These are phyloP conservation scores for Lagenidium sp. DNA, from an alignment of 352 stramenopile genomes.

Conservation along the genomic window DNA sequence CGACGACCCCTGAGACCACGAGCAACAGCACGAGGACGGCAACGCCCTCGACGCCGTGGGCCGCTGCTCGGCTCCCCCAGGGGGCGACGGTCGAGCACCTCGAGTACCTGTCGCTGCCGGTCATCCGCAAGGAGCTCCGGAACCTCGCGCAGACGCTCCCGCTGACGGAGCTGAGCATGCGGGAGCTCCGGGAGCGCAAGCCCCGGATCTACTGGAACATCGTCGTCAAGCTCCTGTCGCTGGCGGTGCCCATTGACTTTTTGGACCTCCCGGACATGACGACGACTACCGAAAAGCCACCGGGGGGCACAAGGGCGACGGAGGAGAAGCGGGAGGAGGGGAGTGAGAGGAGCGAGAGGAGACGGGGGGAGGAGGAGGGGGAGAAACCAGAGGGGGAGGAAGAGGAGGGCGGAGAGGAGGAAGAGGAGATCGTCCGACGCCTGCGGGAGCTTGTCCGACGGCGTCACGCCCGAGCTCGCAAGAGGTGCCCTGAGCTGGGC, in stretches of 20 bases:
- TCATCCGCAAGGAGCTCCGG: conserved; percentile 32
- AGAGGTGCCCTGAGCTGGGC: no score
- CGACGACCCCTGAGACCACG: no score
- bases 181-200: conserved; percentile 20
- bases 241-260: conserved; percentile 33
- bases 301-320: no score
- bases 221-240: conserved; percentile 35
- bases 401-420: no score
- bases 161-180: conserved; percentile 28
- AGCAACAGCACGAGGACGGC: no score
- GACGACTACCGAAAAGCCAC: background rate
- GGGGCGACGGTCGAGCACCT: conserved; percentile 22
- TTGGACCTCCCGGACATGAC: conserved; percentile 26
- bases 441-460: background rate
- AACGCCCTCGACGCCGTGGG: no score
- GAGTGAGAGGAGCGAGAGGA: background rate
- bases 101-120: conserved; percentile 32
- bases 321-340: background rate
- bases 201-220: conserved; percentile 53
- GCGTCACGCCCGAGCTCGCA: no score
- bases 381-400: background rate
- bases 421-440: no score
- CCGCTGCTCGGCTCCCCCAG: conserved; percentile 2
- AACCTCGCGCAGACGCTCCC: conserved; percentile 27
- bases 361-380: background rate